phyloP scores from a whole-genome alignment of 2,329 filamentous ascomycete species.

The Neospermospora avenae region DNA sequence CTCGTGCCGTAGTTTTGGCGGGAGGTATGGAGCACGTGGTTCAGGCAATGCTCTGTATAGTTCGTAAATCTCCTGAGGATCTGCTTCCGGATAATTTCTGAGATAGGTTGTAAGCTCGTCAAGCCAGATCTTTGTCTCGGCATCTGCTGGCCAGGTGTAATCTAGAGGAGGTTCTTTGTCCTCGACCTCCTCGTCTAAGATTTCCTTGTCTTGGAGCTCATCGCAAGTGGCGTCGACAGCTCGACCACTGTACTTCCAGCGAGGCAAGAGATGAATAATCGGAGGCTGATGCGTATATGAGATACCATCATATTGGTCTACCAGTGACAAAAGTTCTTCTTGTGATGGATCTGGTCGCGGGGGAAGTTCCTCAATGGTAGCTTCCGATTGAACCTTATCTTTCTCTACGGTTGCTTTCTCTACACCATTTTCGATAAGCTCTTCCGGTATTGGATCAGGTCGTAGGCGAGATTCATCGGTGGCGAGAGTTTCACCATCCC shows the following conservation, averaged over 20 bases:
- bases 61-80: slow-evolving; percentile 33
- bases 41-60: slow-evolving; percentile 37
- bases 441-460: too few relatives aligned
- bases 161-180: slow-evolving; percentile 41
- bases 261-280: slow-evolving; percentile 47
- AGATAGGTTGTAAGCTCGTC: slow-evolving; percentile 26
- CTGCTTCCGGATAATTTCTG: slow-evolving; percentile 13
- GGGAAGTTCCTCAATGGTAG: neutral
- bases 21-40: slow-evolving; percentile 34
- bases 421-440: too few relatives aligned
- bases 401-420: neutral
- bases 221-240: slow-evolving; percentile 50
- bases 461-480: too few relatives aligned
- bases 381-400: neutral
- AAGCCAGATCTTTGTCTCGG: slow-evolving; percentile 28
- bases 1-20: slow-evolving; percentile 28
- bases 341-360: slow-evolving; percentile 30
- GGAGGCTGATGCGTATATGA: slow-evolving; percentile 52
- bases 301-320: slow-evolving; percentile 47
- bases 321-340: slow-evolving; percentile 50
- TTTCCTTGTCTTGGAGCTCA: slow-evolving; percentile 25
- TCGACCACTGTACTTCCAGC: slow-evolving; percentile 50
- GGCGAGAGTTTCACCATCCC: too few relatives aligned
- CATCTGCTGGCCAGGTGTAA: slow-evolving; percentile 31
- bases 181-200: too few relatives aligned